phyloP scores from a whole-genome alignment of 2,329 filamentous ascomycete genomes.

The Fusarium sp. region DNA sequence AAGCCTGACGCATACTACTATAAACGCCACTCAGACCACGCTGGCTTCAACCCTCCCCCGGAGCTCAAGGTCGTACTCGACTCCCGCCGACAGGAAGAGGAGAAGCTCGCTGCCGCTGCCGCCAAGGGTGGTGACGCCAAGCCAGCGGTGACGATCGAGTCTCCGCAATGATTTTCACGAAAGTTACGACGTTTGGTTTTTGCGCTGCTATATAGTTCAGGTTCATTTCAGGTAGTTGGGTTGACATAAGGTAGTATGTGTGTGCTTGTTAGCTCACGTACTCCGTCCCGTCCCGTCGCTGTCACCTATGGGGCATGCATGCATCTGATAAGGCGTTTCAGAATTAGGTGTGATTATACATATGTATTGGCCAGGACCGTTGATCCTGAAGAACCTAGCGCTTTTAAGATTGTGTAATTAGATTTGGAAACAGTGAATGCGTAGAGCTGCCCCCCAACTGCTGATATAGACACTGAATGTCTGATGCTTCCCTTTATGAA shows the following conservation, averaged over 20 bases:
- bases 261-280: constrained; percentile 20
- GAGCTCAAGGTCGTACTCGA: constrained; percentile 66
- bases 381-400: constrained; percentile 18
- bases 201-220: constrained; percentile 2
- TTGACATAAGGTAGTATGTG: constrained; percentile 14
- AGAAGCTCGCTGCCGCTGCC: constrained; percentile 32
- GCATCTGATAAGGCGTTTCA: constrained; percentile 44
- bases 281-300: constrained; percentile 4
- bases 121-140: constrained; percentile 36
- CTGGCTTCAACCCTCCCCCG: constrained; percentile 75
- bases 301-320: constrained; percentile 35
- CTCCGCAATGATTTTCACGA: constrained; percentile 39
- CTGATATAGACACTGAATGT: neutral
- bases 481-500: neutral
- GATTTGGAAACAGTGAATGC: neutral
- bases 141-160: constrained; percentile 39
- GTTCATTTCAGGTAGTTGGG: neutral
- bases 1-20: constrained; percentile 80
- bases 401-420: constrained; percentile 9
- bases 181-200: constrained; percentile 21
- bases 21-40: constrained; percentile 89
- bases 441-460: neutral
- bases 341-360: constrained; percentile 33
- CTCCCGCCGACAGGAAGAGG: constrained; percentile 61
- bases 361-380: constrained; percentile 21